Conservation (phyloP, 1,139 yeast species). For the Debaryomyces robertsiae region DNA sequence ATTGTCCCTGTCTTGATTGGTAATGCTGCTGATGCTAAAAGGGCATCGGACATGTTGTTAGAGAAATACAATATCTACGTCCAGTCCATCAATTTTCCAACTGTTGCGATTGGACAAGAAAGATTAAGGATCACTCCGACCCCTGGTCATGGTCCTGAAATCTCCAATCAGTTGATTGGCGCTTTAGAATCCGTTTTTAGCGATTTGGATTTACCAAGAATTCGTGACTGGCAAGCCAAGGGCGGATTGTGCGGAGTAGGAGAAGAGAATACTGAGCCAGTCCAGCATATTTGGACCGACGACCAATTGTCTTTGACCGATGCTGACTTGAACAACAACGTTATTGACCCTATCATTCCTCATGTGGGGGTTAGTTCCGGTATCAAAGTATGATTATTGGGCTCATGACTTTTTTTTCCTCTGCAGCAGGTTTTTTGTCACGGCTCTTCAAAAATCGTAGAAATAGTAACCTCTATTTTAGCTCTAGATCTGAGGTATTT, state of each 20-base stretch:
- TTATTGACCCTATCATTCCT: constrained; percentile 57
- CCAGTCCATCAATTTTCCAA: constrained; percentile 97
- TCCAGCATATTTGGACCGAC: constrained; percentile 80
- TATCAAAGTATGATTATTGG: constrained; percentile 26
- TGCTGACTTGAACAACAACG: constrained; percentile 65
- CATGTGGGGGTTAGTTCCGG: constrained; percentile 75
- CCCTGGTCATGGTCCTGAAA: constrained; percentile 86
- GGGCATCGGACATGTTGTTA: constrained; percentile 86
- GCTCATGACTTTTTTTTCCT: constrained; percentile 8
- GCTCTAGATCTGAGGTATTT: too few relatives aligned
- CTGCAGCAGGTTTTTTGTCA: constrained; percentile 1
- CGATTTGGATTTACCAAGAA: constrained; percentile 73
- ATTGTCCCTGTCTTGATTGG: constrained; percentile 95
- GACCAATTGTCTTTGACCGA: constrained; percentile 67
- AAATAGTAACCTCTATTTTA: neutral
- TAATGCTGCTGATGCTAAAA: constrained; percentile 88
- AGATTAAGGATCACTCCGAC: constrained; percentile 96
- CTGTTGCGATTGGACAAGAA: constrained; percentile 95
- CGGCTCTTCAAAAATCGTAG: neutral
- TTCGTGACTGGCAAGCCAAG: constrained; percentile 69
- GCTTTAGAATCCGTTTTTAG: constrained; percentile 83
- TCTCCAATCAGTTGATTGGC: constrained; percentile 71
- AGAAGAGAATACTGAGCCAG: constrained; percentile 44
- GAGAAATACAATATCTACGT: constrained; percentile 86
- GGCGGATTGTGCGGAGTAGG: constrained; percentile 96